Conservation (phyloP, 2,329 filamentous ascomycete species). For the Hymenoscyphus occultus region DNA sequence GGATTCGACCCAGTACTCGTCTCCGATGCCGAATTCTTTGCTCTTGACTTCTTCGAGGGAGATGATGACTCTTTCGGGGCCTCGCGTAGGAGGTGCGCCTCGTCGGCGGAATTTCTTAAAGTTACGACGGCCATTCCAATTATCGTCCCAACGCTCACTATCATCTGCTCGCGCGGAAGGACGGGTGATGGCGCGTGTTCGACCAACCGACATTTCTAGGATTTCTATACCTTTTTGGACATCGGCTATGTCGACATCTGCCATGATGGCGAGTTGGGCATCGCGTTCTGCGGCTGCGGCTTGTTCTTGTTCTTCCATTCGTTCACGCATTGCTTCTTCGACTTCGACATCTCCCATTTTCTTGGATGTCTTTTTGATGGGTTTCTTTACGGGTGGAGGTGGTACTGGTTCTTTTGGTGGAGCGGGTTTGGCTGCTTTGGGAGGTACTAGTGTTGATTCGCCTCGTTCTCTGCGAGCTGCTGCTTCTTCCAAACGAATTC, state of each 20-base stretch:
- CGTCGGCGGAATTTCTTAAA: conserved; percentile 82
- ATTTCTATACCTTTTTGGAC: conserved; percentile 73
- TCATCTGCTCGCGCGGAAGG: conserved; percentile 37
- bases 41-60: conserved; percentile 58
- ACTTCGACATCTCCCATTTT: conserved; percentile 63
- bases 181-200: conserved; percentile 33
- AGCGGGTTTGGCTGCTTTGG: not conserved
- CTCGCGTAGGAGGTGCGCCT: conserved; percentile 44
- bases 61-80: conserved; percentile 48
- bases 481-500: conserved; percentile 64
- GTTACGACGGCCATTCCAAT: conserved; percentile 93
- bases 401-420: conserved; percentile 11
- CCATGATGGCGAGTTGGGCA: conserved; percentile 53
- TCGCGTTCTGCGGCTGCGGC: conserved; percentile 52
- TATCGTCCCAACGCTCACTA: conserved; percentile 73
- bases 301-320: conserved; percentile 62
- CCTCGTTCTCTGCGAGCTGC: conserved; percentile 44
- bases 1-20: conserved; percentile 51
- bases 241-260: conserved; percentile 66
- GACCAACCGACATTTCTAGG: conserved; percentile 68
- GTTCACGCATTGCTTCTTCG: conserved; percentile 60
- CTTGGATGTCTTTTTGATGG: conserved; percentile 38
- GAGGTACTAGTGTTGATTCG: conserved; percentile 28
- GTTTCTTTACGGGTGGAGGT: conserved; percentile 26
- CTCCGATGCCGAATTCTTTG: conserved; percentile 56